Conservation (phyloP, 345 rosid species). For the Noccaea caerulescens region DNA sequence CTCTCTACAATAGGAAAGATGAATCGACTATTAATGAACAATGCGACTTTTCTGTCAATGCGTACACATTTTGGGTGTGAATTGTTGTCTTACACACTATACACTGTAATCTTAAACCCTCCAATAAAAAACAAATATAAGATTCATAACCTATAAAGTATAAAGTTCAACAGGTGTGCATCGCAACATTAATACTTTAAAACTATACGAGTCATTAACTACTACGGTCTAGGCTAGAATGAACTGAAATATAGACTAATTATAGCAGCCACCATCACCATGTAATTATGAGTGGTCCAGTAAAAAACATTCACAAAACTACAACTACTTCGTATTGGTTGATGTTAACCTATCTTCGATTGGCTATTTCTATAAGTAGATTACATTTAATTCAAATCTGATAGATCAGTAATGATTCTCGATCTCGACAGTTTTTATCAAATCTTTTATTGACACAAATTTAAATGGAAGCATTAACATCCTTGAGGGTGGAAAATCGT, state of each 20-base stretch:
- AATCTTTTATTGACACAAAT: not conserved
- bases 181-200: not conserved
- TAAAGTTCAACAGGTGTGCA: slow-evolving; percentile 36
- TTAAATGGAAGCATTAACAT: not conserved
- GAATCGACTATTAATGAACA: slow-evolving; percentile 38
- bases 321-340: slow-evolving; percentile 13
- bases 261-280: slow-evolving; percentile 25
- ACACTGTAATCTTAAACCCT: slow-evolving; percentile 10
- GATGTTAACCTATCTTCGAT: slow-evolving; percentile 5
- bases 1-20: slow-evolving; percentile 31
- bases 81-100: slow-evolving; percentile 25
- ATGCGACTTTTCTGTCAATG: slow-evolving; percentile 32
- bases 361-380: slow-evolving; percentile 12
- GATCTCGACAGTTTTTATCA: not conserved
- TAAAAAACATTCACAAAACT: slow-evolving; percentile 22
- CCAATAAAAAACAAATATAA: slow-evolving; percentile 4
- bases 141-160: slow-evolving; percentile 25
- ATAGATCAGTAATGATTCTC: not conserved
- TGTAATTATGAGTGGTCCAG: slow-evolving; percentile 29
- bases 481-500: not conserved
- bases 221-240: slow-evolving; percentile 13
- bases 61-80: slow-evolving; percentile 31
- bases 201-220: not conserved
- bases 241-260: slow-evolving; percentile 23
- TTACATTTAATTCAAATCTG: not conserved